These are phyloP conservation scores for Tetradesmus lagerheimii DNA, from an alignment of 139 green algal genomes.

Conservation along the genomic window DNA sequence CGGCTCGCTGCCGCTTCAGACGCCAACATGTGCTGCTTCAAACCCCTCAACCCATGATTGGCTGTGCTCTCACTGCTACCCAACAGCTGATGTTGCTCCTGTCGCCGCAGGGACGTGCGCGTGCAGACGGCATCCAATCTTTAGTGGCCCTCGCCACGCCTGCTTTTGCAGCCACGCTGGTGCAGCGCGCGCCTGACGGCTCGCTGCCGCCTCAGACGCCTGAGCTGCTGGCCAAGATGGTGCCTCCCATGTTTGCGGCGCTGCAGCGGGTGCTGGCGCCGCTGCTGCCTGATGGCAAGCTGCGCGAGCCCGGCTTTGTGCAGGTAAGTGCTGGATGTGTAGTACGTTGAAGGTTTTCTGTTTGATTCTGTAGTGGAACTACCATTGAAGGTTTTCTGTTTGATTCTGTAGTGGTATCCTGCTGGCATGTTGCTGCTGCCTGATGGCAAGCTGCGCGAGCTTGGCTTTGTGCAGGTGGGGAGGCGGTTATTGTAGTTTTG, in stretches of 20 bases:
- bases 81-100: too few relatives aligned
- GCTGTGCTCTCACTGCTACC: neutral
- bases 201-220: conserved; percentile 48
- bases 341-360: neutral
- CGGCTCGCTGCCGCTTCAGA: conserved; percentile 45
- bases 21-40: conserved; percentile 43
- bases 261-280: conserved; percentile 30
- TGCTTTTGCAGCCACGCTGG: conserved; percentile 30
- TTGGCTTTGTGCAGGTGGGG: conserved; percentile 23
- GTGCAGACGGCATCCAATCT: conserved; percentile 40
- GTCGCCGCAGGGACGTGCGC: conserved; percentile 42
- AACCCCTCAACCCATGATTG: neutral
- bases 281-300: conserved; percentile 15
- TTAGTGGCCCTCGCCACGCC: conserved; percentile 52
- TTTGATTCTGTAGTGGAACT: neutral
- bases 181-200: conserved; percentile 18
- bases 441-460: too few relatives aligned
- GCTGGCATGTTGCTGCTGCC: too few relatives aligned
- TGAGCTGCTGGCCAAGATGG: conserved; percentile 45
- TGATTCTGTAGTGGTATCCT: neutral
- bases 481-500: too few relatives aligned
- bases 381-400: neutral
- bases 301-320: conserved; percentile 46
- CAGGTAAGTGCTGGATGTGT: neutral
- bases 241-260: conserved; percentile 40